Percentiles rank a stretch among this genome's conserved stretches.
These are phyloP conservation scores for Blepharisma japonicum DNA, from an alignment of 73 alveolate species.

Conservation along the genomic window DNA sequence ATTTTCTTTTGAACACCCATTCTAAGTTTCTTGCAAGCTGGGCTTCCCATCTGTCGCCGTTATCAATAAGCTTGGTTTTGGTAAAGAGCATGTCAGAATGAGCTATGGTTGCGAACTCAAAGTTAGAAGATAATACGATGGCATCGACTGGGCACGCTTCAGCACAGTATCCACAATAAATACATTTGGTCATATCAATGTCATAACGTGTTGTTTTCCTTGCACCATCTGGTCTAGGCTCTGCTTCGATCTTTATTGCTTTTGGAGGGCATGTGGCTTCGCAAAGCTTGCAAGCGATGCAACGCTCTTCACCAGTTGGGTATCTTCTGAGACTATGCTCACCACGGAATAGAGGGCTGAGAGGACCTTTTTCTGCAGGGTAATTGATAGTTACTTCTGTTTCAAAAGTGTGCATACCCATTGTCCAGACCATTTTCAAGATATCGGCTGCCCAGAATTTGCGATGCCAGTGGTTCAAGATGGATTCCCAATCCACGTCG, in stretches of 20 bases:
- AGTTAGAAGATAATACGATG: constrained; percentile 77
- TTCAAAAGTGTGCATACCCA: constrained; percentile 43
- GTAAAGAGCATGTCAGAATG: constrained; percentile 80
- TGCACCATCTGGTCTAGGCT: constrained; percentile 91
- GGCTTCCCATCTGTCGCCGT: constrained; percentile 91
- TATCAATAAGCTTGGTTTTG: constrained; percentile 73
- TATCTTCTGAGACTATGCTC: constrained; percentile 89
- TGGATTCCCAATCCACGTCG: neutral
- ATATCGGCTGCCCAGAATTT: neutral
- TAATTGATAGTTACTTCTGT: constrained; percentile 74
- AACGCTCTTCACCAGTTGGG: constrained; percentile 92
- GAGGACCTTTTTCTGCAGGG: constrained; percentile 90
- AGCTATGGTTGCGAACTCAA: constrained; percentile 65
- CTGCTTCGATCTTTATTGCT: constrained; percentile 88
- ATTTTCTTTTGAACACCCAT: constrained; percentile 42
- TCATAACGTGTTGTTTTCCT: constrained; percentile 86
- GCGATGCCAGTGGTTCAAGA: neutral
- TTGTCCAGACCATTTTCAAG: constrained; percentile 17
- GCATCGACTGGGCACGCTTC: constrained; percentile 96
- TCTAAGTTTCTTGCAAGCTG: constrained; percentile 85
- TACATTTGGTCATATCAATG: constrained; percentile 89
- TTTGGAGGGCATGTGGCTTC: constrained; percentile 89
- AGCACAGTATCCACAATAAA: constrained; percentile 83
- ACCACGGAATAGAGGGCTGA: constrained; percentile 86
- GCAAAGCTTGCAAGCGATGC: constrained; percentile 90